Evolutionary conservation across 495 filamentous ascomycete species (phyloP).

Genomic region (Lasiosphaeria hispida): DNA sequence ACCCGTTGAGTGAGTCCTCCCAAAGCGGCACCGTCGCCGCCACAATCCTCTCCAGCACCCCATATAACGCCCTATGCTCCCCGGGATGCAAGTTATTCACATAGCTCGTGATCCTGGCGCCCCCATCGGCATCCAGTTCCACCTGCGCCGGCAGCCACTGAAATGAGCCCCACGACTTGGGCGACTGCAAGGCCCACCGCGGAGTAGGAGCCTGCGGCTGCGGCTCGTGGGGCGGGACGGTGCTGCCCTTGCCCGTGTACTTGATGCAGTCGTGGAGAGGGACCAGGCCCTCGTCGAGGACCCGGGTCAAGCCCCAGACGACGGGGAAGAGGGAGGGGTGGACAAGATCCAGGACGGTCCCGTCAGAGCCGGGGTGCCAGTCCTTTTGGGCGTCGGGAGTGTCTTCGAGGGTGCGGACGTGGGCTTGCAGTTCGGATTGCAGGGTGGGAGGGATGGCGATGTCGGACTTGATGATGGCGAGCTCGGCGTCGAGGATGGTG

Average conservation of each 20-base stretch:
- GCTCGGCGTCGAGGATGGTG: slow-evolving; percentile 26
- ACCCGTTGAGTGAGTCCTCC: slow-evolving; percentile 35
- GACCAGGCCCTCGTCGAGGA: slow-evolving; percentile 37
- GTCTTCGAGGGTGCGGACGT: slow-evolving; percentile 38
- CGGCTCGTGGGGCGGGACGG: neutral
- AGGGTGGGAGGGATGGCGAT: slow-evolving; percentile 19
- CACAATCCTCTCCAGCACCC: slow-evolving; percentile 50
- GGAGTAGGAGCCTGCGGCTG: too few species aligned
- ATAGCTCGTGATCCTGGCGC: slow-evolving; percentile 64
- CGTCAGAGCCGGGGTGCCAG: slow-evolving; percentile 56
- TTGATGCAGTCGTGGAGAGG: slow-evolving; percentile 42
- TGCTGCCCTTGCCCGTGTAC: slow-evolving; percentile 41
- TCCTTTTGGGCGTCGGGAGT: slow-evolving; percentile 49
- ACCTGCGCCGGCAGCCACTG: slow-evolving; percentile 64
- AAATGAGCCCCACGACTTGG: slow-evolving; percentile 32
- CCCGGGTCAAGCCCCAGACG: slow-evolving; percentile 50
- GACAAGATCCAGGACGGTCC: slow-evolving; percentile 58
- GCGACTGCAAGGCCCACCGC: neutral
- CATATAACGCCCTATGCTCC: slow-evolving; percentile 48
- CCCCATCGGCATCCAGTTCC: slow-evolving; percentile 37
- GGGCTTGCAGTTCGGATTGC: slow-evolving; percentile 17
- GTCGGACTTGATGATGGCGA: slow-evolving; percentile 33
- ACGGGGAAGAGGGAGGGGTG: slow-evolving; percentile 63
- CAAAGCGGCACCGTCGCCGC: slow-evolving; percentile 49
- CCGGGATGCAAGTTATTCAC: slow-evolving; percentile 62